phyloP scores from a whole-genome alignment of 306 rosid genomes.

The Sesbania bispinosa region DNA sequence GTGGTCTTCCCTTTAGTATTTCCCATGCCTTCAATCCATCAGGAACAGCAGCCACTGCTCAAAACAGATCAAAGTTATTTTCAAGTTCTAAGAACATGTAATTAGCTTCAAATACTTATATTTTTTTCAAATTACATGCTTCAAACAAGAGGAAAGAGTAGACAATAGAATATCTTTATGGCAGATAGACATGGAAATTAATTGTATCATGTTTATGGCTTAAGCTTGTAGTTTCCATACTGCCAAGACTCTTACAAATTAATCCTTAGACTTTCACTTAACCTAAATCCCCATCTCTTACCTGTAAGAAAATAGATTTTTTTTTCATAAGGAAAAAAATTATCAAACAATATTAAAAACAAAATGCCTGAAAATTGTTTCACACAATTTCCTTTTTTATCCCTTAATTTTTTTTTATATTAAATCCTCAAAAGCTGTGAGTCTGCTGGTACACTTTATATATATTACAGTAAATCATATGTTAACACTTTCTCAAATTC shows the following conservation, averaged over 20 bases:
- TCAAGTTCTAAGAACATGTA: slow-evolving; percentile 1
- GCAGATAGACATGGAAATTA: neutral
- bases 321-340: neutral
- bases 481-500: neutral
- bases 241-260: neutral
- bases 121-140: neutral
- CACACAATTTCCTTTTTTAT: neutral
- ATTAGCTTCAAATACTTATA: neutral
- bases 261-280: slow-evolving; percentile 15
- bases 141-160: slow-evolving; percentile 10
- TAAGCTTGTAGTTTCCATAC: slow-evolving; percentile 19
- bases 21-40: slow-evolving; percentile 99
- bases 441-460: neutral
- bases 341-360: neutral
- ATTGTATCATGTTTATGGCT: neutral
- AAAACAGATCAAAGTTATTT: slow-evolving; percentile 22
- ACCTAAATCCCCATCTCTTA: slow-evolving; percentile 26
- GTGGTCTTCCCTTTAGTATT: slow-evolving; percentile 71
- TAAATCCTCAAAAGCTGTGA: neutral
- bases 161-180: neutral
- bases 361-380: neutral
- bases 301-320: slow-evolving; percentile 16
- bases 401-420: neutral
- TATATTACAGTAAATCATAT: neutral
- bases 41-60: slow-evolving; percentile 87